Evolutionary conservation across 225 moss, liverwort and hornwort species (phyloP).

Genomic region (Sphagnum contortum): DNA sequence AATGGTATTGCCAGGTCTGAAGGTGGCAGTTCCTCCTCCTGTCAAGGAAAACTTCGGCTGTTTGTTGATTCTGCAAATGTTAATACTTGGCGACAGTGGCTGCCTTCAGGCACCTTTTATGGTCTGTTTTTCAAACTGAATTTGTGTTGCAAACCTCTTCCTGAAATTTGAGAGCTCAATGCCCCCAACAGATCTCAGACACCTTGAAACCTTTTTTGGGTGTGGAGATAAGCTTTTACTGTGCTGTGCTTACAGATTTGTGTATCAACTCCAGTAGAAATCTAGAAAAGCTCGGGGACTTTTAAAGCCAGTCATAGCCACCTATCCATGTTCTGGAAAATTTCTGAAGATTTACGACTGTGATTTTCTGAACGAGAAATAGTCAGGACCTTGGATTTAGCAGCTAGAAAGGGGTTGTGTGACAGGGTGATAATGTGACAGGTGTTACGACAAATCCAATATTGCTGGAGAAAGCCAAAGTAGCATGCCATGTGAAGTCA

Average conservation of each 20-base stretch:
- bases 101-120: constrained; percentile 48
- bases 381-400: not conserved
- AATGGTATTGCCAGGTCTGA: constrained; percentile 1
- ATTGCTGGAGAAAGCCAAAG: constrained; percentile 44
- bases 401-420: not conserved
- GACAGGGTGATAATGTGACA: constrained; percentile 3
- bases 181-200: not conserved
- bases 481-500: constrained; percentile 28
- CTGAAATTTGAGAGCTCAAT: no score
- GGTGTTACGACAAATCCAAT: constrained; percentile 58
- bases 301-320: not conserved
- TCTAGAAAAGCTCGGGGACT: not conserved
- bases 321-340: not conserved
- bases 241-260: not conserved
- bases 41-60: constrained; percentile 38
- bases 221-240: not conserved
- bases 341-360: not conserved
- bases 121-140: constrained; percentile 11
- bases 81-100: constrained; percentile 36
- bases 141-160: not conserved
- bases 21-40: constrained; percentile 14
- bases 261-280: not conserved
- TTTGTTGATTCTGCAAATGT: constrained; percentile 41
- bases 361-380: not conserved
- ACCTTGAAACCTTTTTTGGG: not conserved